These are phyloP conservation scores for Suzukiozyma palmioleophila DNA, from an alignment of 1,139 yeast species.

Conservation along the genomic window DNA sequence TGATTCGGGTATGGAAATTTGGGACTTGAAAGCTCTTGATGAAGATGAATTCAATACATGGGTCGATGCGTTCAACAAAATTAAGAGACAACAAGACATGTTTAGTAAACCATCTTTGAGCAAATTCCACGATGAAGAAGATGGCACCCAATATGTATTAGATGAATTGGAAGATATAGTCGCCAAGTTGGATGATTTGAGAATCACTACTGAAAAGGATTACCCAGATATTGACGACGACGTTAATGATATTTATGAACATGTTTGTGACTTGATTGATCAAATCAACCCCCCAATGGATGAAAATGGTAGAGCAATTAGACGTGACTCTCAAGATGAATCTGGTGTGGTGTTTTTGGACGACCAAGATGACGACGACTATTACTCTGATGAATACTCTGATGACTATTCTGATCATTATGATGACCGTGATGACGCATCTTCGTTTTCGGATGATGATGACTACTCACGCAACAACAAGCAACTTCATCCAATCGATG, in stretches of 20 bases:
- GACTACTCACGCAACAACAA: not conserved
- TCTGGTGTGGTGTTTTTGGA: conserved; percentile 36
- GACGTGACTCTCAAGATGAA: conserved; percentile 6
- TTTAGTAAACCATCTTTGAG: conserved; percentile 4
- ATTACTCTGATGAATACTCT: conserved; percentile 15
- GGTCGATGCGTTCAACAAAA: conserved; percentile 69
- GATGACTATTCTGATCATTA: conserved; percentile 11
- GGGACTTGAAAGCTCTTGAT: conserved; percentile 76
- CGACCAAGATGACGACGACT: conserved; percentile 6
- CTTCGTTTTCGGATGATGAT: conserved; percentile 1
- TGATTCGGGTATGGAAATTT: conserved; percentile 94
- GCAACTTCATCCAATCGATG: conserved; percentile 3
- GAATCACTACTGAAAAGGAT: conserved; percentile 10
- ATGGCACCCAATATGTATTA: conserved; percentile 5
- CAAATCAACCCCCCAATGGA: conserved; percentile 4
- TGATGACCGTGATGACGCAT: conserved; percentile 8
- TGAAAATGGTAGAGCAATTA: not conserved
- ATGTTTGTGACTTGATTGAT: conserved; percentile 3
- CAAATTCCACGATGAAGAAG: conserved; percentile 10
- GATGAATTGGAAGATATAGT: conserved; percentile 17
- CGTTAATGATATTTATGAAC: conserved; percentile 11
- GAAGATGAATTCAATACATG: conserved; percentile 69
- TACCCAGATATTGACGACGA: conserved; percentile 11
- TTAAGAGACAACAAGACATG: conserved; percentile 22
- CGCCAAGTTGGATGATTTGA: conserved; percentile 20